These are phyloP conservation scores for Sporothrix phasma DNA, from an alignment of 2,329 filamentous ascomycete species.

Conservation along the genomic window DNA sequence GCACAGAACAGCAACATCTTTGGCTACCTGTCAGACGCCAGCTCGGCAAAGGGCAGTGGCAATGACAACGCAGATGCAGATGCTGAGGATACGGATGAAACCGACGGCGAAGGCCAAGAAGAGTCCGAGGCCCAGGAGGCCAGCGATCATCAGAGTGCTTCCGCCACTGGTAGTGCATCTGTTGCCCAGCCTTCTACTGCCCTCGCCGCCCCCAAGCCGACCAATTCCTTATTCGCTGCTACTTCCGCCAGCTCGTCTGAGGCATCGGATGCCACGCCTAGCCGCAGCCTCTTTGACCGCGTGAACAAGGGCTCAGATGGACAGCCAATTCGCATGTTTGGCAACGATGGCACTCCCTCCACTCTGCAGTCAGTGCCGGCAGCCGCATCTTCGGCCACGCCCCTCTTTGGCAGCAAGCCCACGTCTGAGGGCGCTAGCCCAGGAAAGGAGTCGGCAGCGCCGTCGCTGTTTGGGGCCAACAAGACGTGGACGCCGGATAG, in stretches of 20 bases:
- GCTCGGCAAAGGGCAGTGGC: constrained; percentile 45
- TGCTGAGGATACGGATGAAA: constrained; percentile 29
- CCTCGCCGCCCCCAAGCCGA: constrained; percentile 26
- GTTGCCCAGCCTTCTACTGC: constrained; percentile 31
- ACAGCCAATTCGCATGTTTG: constrained; percentile 36
- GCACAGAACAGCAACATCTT: constrained; percentile 47
- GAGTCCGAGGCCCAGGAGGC: constrained; percentile 34
- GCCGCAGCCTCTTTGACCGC: constrained; percentile 46
- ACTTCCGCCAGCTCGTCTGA: constrained; percentile 30
- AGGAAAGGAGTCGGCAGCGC: constrained; percentile 27
- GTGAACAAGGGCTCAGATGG: constrained; percentile 42
- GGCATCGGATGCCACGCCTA: constrained; percentile 36
- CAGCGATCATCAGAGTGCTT: constrained; percentile 33
- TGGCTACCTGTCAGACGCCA: constrained; percentile 47
- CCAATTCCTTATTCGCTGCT: constrained; percentile 15
- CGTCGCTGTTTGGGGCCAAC: constrained; percentile 25
- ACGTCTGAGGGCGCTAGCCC: constrained; percentile 34
- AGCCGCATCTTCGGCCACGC: constrained; percentile 1
- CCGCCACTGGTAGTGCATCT: constrained; percentile 32
- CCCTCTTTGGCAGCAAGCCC: constrained; percentile 23
- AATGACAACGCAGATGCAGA: constrained; percentile 35
- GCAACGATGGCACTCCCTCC: constrained; percentile 22
- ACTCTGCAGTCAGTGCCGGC: background rate
- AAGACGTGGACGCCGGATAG: constrained; percentile 40
- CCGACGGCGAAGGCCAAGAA: constrained; percentile 38